Conservation (phyloP, 768 basidiomycete species). For the Leccinum imitatum region DNA sequence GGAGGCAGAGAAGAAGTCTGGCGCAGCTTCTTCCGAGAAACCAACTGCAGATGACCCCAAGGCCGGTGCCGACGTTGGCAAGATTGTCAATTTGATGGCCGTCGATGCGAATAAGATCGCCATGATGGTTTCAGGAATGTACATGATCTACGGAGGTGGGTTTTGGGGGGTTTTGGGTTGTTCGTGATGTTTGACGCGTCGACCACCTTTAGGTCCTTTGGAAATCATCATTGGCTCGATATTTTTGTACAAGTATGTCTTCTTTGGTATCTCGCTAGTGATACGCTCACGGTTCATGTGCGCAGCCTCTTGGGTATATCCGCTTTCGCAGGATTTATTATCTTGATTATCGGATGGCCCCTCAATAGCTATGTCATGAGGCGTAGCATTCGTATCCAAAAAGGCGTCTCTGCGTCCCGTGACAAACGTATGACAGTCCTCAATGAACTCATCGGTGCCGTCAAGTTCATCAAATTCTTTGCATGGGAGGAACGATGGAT, state of each 20-base stretch:
- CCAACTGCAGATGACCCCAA: slow-evolving; percentile 48
- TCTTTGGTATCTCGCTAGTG: background rate
- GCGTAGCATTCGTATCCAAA: slow-evolving; percentile 39
- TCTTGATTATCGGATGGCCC: slow-evolving; percentile 40
- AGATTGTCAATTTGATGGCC: slow-evolving; percentile 89
- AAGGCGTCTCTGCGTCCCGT: slow-evolving; percentile 32
- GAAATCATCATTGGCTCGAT: slow-evolving; percentile 70
- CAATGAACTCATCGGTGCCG: slow-evolving; percentile 44
- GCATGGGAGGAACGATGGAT: slow-evolving; percentile 47
- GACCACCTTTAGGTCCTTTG: slow-evolving; percentile 53
- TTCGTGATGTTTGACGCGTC: background rate
- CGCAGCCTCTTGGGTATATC: slow-evolving; percentile 44
- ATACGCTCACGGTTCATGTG: slow-evolving; percentile 30
- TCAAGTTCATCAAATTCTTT: slow-evolving; percentile 45
- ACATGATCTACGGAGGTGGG: slow-evolving; percentile 67
- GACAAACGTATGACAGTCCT: slow-evolving; percentile 46
- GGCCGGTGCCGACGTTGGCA: slow-evolving; percentile 82
- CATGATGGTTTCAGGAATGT: slow-evolving; percentile 52
- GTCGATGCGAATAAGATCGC: slow-evolving; percentile 68
- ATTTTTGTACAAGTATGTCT: slow-evolving; percentile 71
- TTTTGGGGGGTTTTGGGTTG: background rate
- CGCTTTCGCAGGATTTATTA: slow-evolving; percentile 46
- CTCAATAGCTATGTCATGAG: slow-evolving; percentile 41
- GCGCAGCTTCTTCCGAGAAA: slow-evolving; percentile 24
- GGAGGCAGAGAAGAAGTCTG: slow-evolving; percentile 23